Percentiles rank a stretch among this genome's conserved stretches.
Conservation (phyloP, 805 yeast species). For the Teunomyces atbi region DNA sequence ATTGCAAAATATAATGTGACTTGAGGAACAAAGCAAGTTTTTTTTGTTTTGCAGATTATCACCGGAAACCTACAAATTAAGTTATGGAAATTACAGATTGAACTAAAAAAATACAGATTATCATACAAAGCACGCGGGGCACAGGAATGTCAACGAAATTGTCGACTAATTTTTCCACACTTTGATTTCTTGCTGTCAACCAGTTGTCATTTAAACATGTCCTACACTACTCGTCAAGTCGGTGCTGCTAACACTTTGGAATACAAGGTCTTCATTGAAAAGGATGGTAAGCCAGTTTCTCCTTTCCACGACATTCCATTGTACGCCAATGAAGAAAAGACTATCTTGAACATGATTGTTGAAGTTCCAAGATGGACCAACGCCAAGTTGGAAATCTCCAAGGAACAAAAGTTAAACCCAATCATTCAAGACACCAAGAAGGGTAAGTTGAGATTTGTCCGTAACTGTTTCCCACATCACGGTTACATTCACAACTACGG, state of each 20-base stretch:
- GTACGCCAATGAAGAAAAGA: constrained; percentile 90
- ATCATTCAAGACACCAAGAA: constrained; percentile 96
- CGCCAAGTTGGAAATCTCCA: constrained; percentile 93
- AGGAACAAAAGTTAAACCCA: constrained; percentile 83
- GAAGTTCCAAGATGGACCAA: constrained; percentile 99
- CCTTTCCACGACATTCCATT: constrained; percentile 81
- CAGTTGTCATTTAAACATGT: constrained; percentile 41
- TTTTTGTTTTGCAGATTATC: constrained; percentile 1
- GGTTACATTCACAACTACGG: constrained; percentile 99
- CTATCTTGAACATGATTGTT: constrained; percentile 76
- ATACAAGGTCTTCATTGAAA: constrained; percentile 85
- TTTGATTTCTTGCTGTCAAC: neutral
- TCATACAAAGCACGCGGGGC: neutral
- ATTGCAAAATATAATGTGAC: constrained; percentile 4
- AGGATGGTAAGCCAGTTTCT: constrained; percentile 91
- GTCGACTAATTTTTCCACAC: neutral
- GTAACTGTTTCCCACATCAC: constrained; percentile 98
- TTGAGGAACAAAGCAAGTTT: neutral
- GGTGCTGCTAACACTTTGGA: constrained; percentile 96
- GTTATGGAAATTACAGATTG: neutral
- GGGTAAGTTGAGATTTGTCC: constrained; percentile 92
- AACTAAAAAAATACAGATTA: neutral
- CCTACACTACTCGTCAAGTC: constrained; percentile 85
- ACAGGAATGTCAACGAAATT: neutral
- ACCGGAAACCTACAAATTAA: neutral